These are phyloP conservation scores for Falciphora oryzae DNA, from an alignment of 2,329 filamentous ascomycete species.

Conservation along the genomic window DNA sequence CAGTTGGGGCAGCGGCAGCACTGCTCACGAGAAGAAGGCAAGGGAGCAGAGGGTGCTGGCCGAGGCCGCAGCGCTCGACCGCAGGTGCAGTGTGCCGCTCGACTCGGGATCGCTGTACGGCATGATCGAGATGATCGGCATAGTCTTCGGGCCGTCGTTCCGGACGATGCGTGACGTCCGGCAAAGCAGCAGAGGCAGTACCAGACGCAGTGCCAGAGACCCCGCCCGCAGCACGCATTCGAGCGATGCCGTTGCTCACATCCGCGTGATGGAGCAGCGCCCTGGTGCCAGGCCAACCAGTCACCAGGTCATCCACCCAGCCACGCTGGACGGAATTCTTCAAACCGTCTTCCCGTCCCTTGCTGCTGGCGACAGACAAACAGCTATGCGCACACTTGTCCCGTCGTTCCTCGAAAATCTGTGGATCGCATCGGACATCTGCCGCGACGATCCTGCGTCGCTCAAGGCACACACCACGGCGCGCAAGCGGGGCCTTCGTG, in stretches of 20 bases:
- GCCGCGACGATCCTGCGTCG: background rate
- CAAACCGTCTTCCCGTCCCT: conserved; percentile 5
- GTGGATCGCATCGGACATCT: background rate
- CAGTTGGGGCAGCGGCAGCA: background rate
- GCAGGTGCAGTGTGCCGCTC: background rate
- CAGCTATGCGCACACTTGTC: background rate
- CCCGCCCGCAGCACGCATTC: background rate
- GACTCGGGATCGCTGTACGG: conserved; percentile 3
- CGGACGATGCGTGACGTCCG: background rate
- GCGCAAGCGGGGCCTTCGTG: background rate
- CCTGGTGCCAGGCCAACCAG: background rate
- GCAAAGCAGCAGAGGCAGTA: background rate
- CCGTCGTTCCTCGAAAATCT: background rate
- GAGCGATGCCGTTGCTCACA: background rate
- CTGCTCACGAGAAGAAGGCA: background rate
- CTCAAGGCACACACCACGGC: conserved; percentile 1
- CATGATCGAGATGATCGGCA: conserved; percentile 1
- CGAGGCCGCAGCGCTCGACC: background rate
- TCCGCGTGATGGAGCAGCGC: background rate
- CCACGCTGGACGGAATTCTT: conserved; percentile 28
- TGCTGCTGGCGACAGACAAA: background rate
- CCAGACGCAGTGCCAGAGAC: background rate
- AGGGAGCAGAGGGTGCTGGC: background rate
- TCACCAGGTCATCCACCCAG: conserved; percentile 28
- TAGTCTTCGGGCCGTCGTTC: conserved; percentile 7